These are phyloP conservation scores for Fusarium newnesense DNA, from an alignment of 2,329 filamentous ascomycete species.

Conservation along the genomic window DNA sequence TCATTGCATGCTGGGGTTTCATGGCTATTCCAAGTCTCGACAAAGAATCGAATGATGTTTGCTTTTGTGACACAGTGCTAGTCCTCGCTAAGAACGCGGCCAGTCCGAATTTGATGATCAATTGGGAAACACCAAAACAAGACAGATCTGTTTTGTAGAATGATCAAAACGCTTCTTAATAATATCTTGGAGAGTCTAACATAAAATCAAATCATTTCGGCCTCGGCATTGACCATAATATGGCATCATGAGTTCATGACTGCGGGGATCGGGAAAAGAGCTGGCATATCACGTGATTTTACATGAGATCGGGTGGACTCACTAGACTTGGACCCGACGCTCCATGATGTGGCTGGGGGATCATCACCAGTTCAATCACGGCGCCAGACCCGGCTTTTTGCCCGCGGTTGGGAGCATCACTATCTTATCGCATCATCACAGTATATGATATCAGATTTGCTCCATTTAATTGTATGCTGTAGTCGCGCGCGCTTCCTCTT, in stretches of 20 bases:
- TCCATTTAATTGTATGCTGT: constrained; percentile 27
- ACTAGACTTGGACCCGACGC: constrained; percentile 20
- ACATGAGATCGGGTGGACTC: constrained; percentile 32
- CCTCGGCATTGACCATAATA: background rate
- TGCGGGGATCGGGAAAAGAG: constrained; percentile 35
- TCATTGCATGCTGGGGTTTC: background rate
- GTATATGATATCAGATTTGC: background rate
- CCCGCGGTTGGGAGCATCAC: constrained; percentile 35
- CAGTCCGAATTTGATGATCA: background rate
- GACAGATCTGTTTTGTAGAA: background rate
- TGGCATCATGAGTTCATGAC: constrained; percentile 45
- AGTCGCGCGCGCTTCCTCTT: constrained; percentile 9
- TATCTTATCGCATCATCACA: constrained; percentile 1
- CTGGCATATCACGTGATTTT: constrained; percentile 38
- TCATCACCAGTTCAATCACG: constrained; percentile 31
- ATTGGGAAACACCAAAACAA: constrained; percentile 4
- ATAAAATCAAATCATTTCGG: background rate
- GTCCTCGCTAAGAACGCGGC: constrained; percentile 18
- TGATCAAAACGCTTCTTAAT: background rate
- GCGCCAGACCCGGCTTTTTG: constrained; percentile 36
- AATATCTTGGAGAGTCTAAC: background rate
- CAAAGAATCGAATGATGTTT: constrained; percentile 26
- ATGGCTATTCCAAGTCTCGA: background rate
- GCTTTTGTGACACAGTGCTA: constrained; percentile 36
- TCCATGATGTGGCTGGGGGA: constrained; percentile 44